Evolutionary conservation across 495 filamentous ascomycete species (phyloP), one percentile per base, ranked within the genome.

Genomic region (Aspergillus cristatus): DNA sequence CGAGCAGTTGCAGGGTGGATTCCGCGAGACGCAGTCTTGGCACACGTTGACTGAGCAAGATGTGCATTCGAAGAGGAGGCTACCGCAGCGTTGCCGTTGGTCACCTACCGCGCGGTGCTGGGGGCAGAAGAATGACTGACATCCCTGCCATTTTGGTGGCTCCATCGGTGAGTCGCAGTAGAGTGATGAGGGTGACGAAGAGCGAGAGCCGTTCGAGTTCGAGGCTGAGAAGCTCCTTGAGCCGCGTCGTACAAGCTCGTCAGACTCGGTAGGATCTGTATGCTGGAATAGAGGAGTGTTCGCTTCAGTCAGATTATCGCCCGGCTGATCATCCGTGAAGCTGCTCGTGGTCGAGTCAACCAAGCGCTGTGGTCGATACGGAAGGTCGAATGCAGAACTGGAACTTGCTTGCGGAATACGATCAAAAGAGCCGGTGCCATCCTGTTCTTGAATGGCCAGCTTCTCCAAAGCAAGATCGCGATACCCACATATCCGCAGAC

Each of bases 401-500:
- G 35, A 41, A 18, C 32, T 46, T 13, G 35, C 36, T 32, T 46
- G 32, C 31, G 36, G 16, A 40, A 40, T 7, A n/a, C n/a, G n/a
- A n/a, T 28, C 26, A 24, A 15, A 34, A 22, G 41, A 28, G 2
- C 34, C 25, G 3, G 28, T 40, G 18, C 28, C 16, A 25, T 22
- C 28, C 3, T n/a, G 29, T 26, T 35, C 40, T 47, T 67, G 58
- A 26, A 68, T 60, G 10, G 51, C 54, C 32, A 62, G 45, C 44
- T 71, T 71, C 43, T 79, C 75, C 18, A 67, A 53, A n/a, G 63
- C 55, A 32, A 79, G 65, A 32, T 76, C 72, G 39, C 67, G 57
- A 42, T 70, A 79, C 12, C 75, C 75, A 42, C 75, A 79, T 14
- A 76, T 74, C 16, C 75, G 59, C 37, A 76, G 51, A n/a, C 72